phyloP scores from a whole-genome alignment of 139 green algal species.

The Tetraselmis striata region DNA sequence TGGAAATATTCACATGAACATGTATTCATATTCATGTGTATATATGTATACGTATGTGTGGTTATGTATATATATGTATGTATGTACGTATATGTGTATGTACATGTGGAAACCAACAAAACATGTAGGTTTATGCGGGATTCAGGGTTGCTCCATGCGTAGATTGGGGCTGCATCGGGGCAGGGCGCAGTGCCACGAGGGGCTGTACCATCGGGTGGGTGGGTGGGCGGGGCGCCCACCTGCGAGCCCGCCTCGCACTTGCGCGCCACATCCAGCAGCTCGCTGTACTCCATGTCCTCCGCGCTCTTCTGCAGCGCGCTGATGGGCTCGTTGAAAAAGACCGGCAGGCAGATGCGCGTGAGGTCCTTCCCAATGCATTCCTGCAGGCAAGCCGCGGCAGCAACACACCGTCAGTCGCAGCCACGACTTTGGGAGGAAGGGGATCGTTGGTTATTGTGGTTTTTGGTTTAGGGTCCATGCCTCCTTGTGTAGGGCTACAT shows the following conservation, averaged over 20 bases:
- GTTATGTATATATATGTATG: too few relatives aligned
- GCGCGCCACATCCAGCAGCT: slow-evolving; percentile 59
- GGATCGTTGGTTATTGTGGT: not conserved
- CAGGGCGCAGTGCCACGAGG: not conserved
- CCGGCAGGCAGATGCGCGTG: slow-evolving; percentile 79
- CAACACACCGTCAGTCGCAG: too few relatives aligned
- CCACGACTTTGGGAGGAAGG: too few relatives aligned
- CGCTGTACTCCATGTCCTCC: slow-evolving; percentile 78
- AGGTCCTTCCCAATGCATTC: slow-evolving; percentile 74
- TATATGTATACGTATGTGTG: too few relatives aligned
- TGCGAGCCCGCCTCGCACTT: not conserved
- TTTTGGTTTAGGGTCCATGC: slow-evolving; percentile 20
- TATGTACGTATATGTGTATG: too few relatives aligned
- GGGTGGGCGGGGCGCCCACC: too few relatives aligned
- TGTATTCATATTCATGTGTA: too few relatives aligned
- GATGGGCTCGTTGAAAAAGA: slow-evolving; percentile 93
- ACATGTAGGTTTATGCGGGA: not conserved
- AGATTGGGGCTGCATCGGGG: not conserved
- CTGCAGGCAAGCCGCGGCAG: too few relatives aligned
- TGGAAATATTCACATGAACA: too few relatives aligned
- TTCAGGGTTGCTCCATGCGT: not conserved
- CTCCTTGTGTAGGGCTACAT: slow-evolving; percentile 32
- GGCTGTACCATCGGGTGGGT: not conserved
- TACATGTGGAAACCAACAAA: too few relatives aligned
- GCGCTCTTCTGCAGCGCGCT: slow-evolving; percentile 73